Percentiles rank a stretch among this genome's conserved stretches.
These are phyloP conservation scores for Trifolium pratense DNA, from an alignment of 306 rosid genomes.

Conservation along the genomic window DNA sequence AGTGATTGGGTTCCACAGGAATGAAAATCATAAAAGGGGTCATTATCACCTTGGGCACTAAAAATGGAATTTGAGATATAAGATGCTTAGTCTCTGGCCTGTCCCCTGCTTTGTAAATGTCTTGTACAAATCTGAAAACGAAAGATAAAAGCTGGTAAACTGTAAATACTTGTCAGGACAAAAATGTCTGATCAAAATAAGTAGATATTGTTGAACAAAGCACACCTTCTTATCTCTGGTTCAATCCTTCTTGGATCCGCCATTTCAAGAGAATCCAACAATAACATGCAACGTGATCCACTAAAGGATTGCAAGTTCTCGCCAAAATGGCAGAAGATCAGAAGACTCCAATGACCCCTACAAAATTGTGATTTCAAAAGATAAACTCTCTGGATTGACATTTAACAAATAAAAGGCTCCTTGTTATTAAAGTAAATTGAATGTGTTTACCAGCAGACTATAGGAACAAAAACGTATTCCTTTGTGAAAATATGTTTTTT, in stretches of 20 bases:
- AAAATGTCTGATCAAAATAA: constrained; percentile 21
- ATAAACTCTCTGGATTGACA: constrained; percentile 27
- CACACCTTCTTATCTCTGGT: constrained; percentile 73
- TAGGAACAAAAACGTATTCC: constrained; percentile 83
- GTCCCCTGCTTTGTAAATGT: constrained; percentile 59
- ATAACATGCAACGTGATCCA: constrained; percentile 65
- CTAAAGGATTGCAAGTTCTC: constrained; percentile 52
- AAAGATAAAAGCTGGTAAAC: constrained; percentile 31
- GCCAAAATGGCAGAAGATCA: constrained; percentile 81
- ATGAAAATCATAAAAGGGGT: constrained; percentile 16
- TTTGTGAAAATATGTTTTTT: constrained; percentile 65
- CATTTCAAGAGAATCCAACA: constrained; percentile 77
- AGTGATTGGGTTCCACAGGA: constrained; percentile 13
- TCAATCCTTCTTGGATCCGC: constrained; percentile 69
- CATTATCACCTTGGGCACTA: constrained; percentile 60
- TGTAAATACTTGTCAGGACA: constrained; percentile 4
- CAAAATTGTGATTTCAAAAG: constrained; percentile 35
- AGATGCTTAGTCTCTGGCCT: constrained; percentile 48
- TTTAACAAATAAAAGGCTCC: constrained; percentile 2
- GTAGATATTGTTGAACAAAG: constrained; percentile 31
- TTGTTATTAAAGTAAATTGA: neutral
- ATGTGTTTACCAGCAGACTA: constrained; percentile 73
- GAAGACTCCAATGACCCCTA: constrained; percentile 84
- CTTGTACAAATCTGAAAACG: constrained; percentile 65
- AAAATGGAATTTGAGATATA: constrained; percentile 59